phyloP scores from a whole-genome alignment of 1,139 yeast genomes.

The Candida tropicalis region DNA sequence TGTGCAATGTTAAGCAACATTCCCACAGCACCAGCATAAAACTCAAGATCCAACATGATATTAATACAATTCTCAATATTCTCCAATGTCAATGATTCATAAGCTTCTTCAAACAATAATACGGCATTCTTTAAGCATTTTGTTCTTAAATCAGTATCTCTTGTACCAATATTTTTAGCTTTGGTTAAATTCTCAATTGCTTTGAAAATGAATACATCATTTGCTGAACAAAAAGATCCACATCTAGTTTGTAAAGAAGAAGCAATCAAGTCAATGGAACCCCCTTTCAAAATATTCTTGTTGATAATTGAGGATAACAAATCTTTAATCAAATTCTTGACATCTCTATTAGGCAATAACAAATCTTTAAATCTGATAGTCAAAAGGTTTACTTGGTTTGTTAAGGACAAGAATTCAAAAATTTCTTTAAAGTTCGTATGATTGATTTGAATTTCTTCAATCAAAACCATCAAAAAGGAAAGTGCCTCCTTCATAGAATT shows the following conservation, averaged over 20 bases:
- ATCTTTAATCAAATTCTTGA: conserved; percentile 79
- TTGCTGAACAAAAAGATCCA: conserved; percentile 92
- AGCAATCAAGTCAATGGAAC: conserved; percentile 88
- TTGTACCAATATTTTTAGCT: conserved; percentile 74
- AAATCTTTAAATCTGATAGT: conserved; percentile 72
- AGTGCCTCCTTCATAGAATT: conserved; percentile 86
- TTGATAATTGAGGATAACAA: conserved; percentile 86
- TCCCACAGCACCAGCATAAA: conserved; percentile 83
- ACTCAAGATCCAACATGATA: conserved; percentile 76
- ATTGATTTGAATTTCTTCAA: conserved; percentile 67
- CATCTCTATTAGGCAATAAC: conserved; percentile 63
- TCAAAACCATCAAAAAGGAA: conserved; percentile 78
- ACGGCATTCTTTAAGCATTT: conserved; percentile 78
- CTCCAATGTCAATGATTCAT: conserved; percentile 75
- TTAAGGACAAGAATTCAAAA: conserved; percentile 65
- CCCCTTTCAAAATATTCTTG: conserved; percentile 87
- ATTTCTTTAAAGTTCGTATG: conserved; percentile 57
- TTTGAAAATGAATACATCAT: conserved; percentile 90
- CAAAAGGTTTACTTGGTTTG: conserved; percentile 68
- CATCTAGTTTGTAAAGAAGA: conserved; percentile 88
- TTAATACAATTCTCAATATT: conserved; percentile 79
- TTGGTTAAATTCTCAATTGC: conserved; percentile 90
- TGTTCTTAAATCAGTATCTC: conserved; percentile 69
- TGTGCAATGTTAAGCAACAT: conserved; percentile 78
- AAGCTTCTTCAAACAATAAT: conserved; percentile 75